Base-by-base conservation (phyloP, 306 rosid species). In the Quercus aquifolioides region DNA sequence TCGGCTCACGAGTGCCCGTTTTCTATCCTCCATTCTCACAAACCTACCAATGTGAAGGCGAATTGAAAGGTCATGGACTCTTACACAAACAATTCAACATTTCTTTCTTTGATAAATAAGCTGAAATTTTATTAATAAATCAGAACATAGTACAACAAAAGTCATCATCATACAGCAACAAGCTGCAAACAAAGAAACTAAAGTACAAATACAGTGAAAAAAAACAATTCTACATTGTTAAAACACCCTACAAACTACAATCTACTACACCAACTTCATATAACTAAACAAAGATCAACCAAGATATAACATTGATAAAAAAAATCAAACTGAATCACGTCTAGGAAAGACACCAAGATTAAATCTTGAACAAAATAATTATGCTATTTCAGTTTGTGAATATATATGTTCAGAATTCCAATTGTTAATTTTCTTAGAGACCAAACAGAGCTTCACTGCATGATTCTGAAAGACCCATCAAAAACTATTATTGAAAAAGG, bases 1-100 rank as follows among this genome's bases (percentile, higher is more conserved):
- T 67, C 88, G 84, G 83, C 97, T 94, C 81, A 90, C 85, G 60
- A 94, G 94, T 73, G 95, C 94, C 51, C 91, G 89, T 76, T 91
- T 94, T 52, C 77, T 76, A 78, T 94, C 97, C 86, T 91, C 95
- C 82, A 85, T 1, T 75, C 86, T 84, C 18, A 88, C 31, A 87
- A 83, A 92, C 80, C 97, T 92, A 84, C 65, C 60, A 88, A 14
- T 43, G n/a, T 73, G 82, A 76, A 78, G 58, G 55, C 3, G 38
- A 20, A 84, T 31, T 71, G 5, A 35, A 56, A 55, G 30, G 79
- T 84, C 74, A 82, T n/a, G 51, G 51, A 54, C 57, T 21, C 57
- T 57, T 67, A 17, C 55, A 30, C 81, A 71, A 41, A 18, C 71
- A 49, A 49, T 49, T 49, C 54, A 49, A 49, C 57, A 70, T 62